Evolutionary conservation across 805 yeast genomes (phyloP).

Genomic region (Maudiozyma barnettii): DNA sequence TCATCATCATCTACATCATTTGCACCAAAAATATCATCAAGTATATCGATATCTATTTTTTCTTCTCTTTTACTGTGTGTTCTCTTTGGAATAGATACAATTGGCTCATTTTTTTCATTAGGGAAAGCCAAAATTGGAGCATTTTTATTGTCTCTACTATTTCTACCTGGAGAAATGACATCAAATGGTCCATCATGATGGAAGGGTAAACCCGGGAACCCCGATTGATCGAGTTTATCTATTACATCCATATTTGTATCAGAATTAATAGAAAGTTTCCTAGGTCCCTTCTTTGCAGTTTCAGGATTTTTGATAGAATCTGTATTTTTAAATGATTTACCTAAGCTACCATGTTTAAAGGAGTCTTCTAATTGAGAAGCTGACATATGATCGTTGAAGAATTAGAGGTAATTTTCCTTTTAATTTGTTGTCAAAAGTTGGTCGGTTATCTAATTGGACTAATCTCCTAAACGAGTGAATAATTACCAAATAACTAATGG

Average conservation of each 20-base stretch:
- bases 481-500: no score
- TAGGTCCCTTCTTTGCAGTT: no score
- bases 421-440: no score
- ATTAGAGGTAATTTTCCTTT: no score
- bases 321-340: no score
- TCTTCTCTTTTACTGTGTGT: slow-evolving; percentile 51
- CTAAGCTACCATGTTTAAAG: no score
- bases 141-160: slow-evolving; percentile 48
- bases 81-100: slow-evolving; percentile 48
- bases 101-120: slow-evolving; percentile 73
- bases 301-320: no score
- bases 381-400: no score
- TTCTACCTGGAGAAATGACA: slow-evolving; percentile 94
- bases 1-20: slow-evolving; percentile 34
- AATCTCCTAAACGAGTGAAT: no score
- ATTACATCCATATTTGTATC: slow-evolving; percentile 59
- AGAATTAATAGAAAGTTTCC: no score
- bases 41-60: background rate
- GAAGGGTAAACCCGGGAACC: slow-evolving; percentile 84
- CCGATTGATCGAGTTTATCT: slow-evolving; percentile 91
- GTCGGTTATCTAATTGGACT: no score
- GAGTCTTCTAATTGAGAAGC: no score
- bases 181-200: slow-evolving; percentile 99
- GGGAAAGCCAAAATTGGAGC: slow-evolving; percentile 98
- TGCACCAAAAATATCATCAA: slow-evolving; percentile 1